Base-by-base conservation (phyloP, 2,329 filamentous ascomycete species). In the Macrophomina tecta region DNA sequence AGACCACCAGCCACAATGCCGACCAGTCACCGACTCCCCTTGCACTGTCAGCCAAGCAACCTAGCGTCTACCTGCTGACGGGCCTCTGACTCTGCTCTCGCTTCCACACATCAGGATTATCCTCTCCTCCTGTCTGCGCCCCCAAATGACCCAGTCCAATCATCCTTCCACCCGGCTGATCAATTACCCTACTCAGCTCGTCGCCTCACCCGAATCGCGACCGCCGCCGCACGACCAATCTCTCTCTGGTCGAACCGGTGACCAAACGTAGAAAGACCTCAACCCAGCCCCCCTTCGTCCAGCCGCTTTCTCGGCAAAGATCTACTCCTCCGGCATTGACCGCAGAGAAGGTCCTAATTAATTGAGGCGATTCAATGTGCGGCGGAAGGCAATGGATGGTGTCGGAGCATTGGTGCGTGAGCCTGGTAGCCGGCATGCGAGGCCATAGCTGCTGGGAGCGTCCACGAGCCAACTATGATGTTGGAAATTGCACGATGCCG, bases 121-220 rank as follows among this genome's bases (percentile, higher is more conserved):
- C n/a, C 46, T 18, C n/a, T 49, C 46, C 58, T 14, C 56, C 56
- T 32, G n/a, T 48, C 42, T 23, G 18, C 56, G 58, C 58, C 58
- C 58, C 58, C 58, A 62, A 23, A 49, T 49, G 46, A 9, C 2
- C 32, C 11, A 32, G 40, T 45, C 42, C 42, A 45, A 45, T 45
- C 42, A 16, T 14, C 5, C 5, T 9, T 14, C 42, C 42, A 23
- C 16, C 32, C 58, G 32, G 52, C 32, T 38, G 52, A 62, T 62
- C 58, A 52, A 52, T 46, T 48, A 62, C 45, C 49, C 58, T 62
- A 45, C 58, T 18, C 42, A 36, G 42, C 58, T 38, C 23, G 16
- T 48, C 32, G 58, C 56, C 42, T 61, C 38, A 34, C 40, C 55
- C 55, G 55, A 32, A 45, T n/a, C 40, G 38, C 55, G 40, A 38